Base-by-base conservation (phyloP, 495 filamentous ascomycete genomes). In the Penicillium ucsense region DNA sequence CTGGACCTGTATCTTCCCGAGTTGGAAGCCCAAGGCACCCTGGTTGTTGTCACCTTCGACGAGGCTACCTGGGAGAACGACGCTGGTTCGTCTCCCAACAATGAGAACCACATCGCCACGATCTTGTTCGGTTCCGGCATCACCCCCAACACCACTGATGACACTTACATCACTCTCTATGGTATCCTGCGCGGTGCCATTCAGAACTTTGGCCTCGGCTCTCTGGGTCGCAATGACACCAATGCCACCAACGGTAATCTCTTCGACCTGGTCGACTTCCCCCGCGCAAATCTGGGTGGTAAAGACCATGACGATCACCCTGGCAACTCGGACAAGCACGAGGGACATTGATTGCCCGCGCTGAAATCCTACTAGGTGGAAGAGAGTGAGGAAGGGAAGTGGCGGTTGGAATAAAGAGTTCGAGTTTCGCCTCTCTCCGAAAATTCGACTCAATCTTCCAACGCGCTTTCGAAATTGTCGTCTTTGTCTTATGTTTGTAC, bases 191-290 rank as follows among this genome's bases (percentile, higher is more conserved):
- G 52, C 10, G 52, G 52, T 45, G 38, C 49, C 28, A 55, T 55
- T 31, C 49, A 50, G 37, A 55, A 55, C 34, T 55, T 55, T 28
- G 49, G 49, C 20, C 34, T 55, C 3, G 52, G 52, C 9, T 55
- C 52, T 37, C 52, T 55, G 9, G 52, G 49, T 35, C 52, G 52
- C 31, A 52, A 55, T 31, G 52, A 55, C 43, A 55, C 52, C 38
- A 55, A 55, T 31, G 44, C 52, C n/a, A 55, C 52, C 44, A 55
- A 55, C n/a, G 52, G 52, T 38, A 47, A 49, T 29, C 45, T 50
- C 8, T 47, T 32, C 30, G 36, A 47, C 29, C 37, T 47, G 45
- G 35, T 47, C 11, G 28, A 39, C 3, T 40, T 5, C 4, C 5
- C 35, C 3, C 9, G 27, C 28, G 35, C 35, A 46, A 44, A 44